Base-by-base conservation (phyloP, 2,329 filamentous ascomycete species). In the Trichoderma afroharzianum region DNA sequence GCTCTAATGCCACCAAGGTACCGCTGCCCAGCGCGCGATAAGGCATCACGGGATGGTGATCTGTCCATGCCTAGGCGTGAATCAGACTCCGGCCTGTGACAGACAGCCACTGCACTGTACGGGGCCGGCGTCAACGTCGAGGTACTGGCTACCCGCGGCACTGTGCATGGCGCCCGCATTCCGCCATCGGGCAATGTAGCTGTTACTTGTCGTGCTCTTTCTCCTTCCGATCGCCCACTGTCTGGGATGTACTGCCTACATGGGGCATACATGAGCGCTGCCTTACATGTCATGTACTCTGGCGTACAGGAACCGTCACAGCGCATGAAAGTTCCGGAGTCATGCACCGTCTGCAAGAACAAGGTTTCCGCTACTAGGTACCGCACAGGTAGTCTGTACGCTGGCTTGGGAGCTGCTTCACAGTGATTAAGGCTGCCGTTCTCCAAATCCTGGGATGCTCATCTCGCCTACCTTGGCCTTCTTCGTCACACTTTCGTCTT, bases 401-500 rank as follows among this genome's bases (percentile, higher is more conserved):
- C 30, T 12, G 47, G n/a, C n/a, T 24, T 24, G n/a, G 47, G 21
- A 21, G 47, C 47, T n/a, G 47, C 47, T 53, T 53, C 47, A 53
- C 47, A 53, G 47, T 53, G 47, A 24, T 53, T 21, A 53, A 53
- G 47, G 47, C 47, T 24, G n/a, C 47, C n/a, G 47, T 24, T 53
- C 9, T 53, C 47, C 47, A 24, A 58, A 58, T 63, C 30, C 70
- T 32, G 43, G 58, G 63, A 53, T 50, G 39, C 64, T 72, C 71
- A 47, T 72, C 66, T 67, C 61, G 36, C 61, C 62, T 67, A 68
- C 64, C 21, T 59, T n/a, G 50, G 32, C 64, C 47, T 53, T 63
- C 26, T n/a, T 63, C 53, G 70, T 68, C 70, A 71, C 70, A 71
- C 70, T 71, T 61, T 53, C 70, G 50, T 71, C 63, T 61, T 63